Percentiles rank a stretch among this genome's conserved stretches.
Evolutionary conservation across 768 basidiomycete genomes (phyloP).

Genomic region (Coprinellus aureogranulatus): DNA sequence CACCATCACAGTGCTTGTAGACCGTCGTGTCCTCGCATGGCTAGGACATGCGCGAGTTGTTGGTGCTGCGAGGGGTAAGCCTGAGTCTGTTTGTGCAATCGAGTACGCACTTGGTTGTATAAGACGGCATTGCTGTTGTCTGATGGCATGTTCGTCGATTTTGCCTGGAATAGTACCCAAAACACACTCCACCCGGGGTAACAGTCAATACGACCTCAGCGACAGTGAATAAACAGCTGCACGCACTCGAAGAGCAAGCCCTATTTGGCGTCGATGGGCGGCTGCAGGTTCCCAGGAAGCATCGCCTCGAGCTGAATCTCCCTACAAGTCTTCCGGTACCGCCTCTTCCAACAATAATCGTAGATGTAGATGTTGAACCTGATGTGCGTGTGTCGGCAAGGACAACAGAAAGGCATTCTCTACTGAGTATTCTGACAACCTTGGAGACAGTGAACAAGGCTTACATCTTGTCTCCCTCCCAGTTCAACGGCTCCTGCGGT

Average conservation of each 20-base stretch:
- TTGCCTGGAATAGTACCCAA: constrained; percentile 82
- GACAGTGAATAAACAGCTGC: constrained; percentile 11
- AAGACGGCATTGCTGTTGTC: constrained; percentile 59
- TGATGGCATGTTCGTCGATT: constrained; percentile 62
- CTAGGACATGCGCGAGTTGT: constrained; percentile 16
- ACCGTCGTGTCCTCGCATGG: background rate
- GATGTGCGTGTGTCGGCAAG: constrained; percentile 8
- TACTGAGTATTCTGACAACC: constrained; percentile 7
- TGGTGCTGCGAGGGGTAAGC: constrained; percentile 18
- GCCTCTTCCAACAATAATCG: constrained; percentile 81
- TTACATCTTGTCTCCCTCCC: constrained; percentile 87
- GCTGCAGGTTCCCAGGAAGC: constrained; percentile 56
- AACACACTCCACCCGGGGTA: constrained; percentile 76
- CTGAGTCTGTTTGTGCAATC: no score
- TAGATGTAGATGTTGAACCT: constrained; percentile 91
- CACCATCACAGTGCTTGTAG: no score
- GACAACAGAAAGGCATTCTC: background rate
- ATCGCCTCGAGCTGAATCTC: constrained; percentile 69
- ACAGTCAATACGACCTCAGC: constrained; percentile 4
- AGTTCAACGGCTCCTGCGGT: constrained; percentile 39
- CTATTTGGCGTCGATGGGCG: constrained; percentile 81
- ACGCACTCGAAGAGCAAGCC: constrained; percentile 77
- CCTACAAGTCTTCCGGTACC: constrained; percentile 68
- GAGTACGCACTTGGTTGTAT: constrained; percentile 64
- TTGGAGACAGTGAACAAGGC: constrained; percentile 23